phyloP scores from a whole-genome alignment of 208 protist genomes.

The Acanthamoeba sp. region DNA sequence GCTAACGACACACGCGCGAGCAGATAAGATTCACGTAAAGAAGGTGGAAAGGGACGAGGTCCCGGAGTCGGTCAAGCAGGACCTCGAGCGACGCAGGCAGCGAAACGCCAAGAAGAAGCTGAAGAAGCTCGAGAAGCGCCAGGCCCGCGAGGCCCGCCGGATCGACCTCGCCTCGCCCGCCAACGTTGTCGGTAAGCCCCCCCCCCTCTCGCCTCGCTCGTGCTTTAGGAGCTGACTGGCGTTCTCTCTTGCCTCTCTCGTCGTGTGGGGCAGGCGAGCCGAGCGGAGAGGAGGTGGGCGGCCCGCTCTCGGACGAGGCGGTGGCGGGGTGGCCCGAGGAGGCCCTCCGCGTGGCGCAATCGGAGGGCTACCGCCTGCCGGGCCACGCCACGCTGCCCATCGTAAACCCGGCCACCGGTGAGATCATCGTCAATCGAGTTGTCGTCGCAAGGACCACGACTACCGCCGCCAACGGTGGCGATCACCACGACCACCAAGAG shows the following conservation, averaged over 20 bases:
- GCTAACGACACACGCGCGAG: too few relatives aligned
- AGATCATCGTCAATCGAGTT: too few relatives aligned
- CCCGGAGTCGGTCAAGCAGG: not conserved
- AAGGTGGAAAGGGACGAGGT: not conserved
- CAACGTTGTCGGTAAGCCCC: too few relatives aligned
- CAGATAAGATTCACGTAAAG: constrained; percentile 6
- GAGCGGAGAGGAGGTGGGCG: too few relatives aligned
- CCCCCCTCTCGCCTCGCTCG: too few relatives aligned
- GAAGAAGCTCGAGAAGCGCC: constrained; percentile 13
- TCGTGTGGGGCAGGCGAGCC: too few relatives aligned
- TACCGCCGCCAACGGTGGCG: not conserved
- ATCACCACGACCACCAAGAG: not conserved
- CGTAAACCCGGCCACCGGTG: too few relatives aligned
- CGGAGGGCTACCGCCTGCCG: not conserved
- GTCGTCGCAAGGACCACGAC: not conserved
- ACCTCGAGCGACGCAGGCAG: constrained; percentile 20
- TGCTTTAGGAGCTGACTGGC: too few relatives aligned
- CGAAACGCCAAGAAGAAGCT: constrained; percentile 4
- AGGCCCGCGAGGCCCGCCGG: not conserved
- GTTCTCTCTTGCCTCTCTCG: not conserved
- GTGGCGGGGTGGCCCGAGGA: not conserved
- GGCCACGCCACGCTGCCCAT: not conserved
- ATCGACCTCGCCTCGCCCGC: not conserved
- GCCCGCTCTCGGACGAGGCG: not conserved
- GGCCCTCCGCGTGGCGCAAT: not conserved